Conservation (phyloP, 495 filamentous ascomycete species). For the Lichenothelia convexa region DNA sequence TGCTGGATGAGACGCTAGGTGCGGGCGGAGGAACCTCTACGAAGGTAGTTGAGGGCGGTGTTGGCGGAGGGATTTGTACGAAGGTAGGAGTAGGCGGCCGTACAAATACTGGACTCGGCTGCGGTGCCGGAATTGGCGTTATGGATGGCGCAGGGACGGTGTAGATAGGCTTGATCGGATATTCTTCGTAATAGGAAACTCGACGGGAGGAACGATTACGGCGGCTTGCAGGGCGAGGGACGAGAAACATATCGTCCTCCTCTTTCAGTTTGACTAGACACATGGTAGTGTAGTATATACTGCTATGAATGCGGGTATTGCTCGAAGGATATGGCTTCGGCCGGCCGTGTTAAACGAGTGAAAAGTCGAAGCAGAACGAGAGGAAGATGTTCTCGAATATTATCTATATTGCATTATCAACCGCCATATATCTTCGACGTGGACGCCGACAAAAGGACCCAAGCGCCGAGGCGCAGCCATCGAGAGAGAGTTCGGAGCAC, state of each 20-base stretch:
- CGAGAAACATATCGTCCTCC: slow-evolving; percentile 18
- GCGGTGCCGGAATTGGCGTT: slow-evolving; percentile 11
- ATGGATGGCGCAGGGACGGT: slow-evolving; percentile 10
- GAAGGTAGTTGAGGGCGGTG: background rate
- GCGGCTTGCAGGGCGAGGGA: slow-evolving; percentile 7
- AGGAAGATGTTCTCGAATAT: too few species aligned
- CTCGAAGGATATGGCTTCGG: background rate
- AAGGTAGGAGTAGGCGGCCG: slow-evolving; percentile 10
- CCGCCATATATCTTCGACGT: too few species aligned
- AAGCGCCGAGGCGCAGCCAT: too few species aligned
- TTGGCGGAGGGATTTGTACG: background rate
- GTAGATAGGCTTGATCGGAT: slow-evolving; percentile 3
- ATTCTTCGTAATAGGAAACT: slow-evolving; percentile 12
- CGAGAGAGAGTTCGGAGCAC: too few species aligned
- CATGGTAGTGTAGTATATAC: too few species aligned
- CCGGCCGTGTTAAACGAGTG: too few species aligned
- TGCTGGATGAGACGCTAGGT: slow-evolving; percentile 3
- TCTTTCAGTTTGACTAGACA: slow-evolving; percentile 21
- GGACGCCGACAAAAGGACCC: too few species aligned
- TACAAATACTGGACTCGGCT: slow-evolving; percentile 16
- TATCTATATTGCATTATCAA: too few species aligned
- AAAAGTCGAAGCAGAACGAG: too few species aligned
- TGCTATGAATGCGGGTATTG: background rate
- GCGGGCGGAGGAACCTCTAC: slow-evolving; percentile 5
- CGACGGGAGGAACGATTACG: background rate